Evolutionary conservation across 768 basidiomycete genomes (phyloP), one percentile per base, ranked within the genome.

Genomic region (Agrocybe pediades): DNA sequence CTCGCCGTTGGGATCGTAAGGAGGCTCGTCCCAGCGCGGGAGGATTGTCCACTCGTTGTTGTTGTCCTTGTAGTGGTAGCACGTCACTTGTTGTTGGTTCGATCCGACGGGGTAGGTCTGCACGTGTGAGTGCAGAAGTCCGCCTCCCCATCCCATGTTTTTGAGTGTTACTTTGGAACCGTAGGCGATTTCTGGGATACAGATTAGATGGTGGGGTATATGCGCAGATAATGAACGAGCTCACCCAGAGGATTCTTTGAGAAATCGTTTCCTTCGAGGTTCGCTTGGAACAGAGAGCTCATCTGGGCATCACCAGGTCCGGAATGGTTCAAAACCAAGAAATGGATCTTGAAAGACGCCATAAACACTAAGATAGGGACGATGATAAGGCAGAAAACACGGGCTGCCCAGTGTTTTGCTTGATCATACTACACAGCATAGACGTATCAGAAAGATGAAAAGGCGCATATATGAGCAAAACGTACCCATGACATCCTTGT

Each of bases 1-100:
- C 5, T 82, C 80, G 46, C 79, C 84, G 47, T 89, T 80, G 3
- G 82, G 83, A 61, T 92, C 80, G 64, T 88, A 83, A 1, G 69
- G 65, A 0, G 83, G 75, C 55, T 88, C 84, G 27, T 88, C 83
- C 97, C 96, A 98, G 1, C 76, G 77, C 6, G 93, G 94, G 1
- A 87, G 75, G 59, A 98, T 67, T 16, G 74, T 63, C 90, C 93
- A 98, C 41, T 98, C 79, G 74, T 99, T 99, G 80, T 99, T 99
- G 44, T 87, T 85, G 66, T 98, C 97, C 74, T 97, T 98, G 83
- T 99, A 98, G 74, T 99, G 97, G 69, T 98, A 99, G 71, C 97
- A 99, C 0, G 97, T 98, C 3, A 98, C 86, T 71, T 99, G 97
- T 64, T 98, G 97, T 66, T 98, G 97, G 52, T 76, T 75, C 0